A percentile compares a stretch with the other conserved stretches of the same genome.
phyloP scores from a whole-genome alignment of 352 stramenopile species.

The Vaucheria bursata region DNA sequence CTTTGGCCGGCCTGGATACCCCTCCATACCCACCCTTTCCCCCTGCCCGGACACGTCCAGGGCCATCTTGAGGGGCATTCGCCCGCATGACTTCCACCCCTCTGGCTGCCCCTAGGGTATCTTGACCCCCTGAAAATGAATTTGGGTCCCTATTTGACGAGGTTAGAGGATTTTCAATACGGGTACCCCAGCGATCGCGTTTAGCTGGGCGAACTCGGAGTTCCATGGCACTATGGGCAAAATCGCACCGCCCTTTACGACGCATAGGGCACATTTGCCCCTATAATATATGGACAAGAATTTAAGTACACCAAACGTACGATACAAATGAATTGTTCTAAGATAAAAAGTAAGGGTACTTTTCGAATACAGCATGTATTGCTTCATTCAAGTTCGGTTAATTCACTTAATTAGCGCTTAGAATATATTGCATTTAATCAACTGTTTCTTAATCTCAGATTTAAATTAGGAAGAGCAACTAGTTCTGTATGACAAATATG shows the following conservation, averaged over 20 bases:
- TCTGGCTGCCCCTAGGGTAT: slow-evolving; percentile 40
- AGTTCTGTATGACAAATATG: too few relatives aligned
- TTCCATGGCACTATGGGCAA: slow-evolving; percentile 67
- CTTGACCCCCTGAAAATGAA: slow-evolving; percentile 42
- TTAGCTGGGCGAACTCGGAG: slow-evolving; percentile 66
- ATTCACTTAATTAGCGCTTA: too few relatives aligned
- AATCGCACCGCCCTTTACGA: slow-evolving; percentile 59
- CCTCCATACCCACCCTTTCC: neutral
- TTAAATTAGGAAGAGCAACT: too few relatives aligned
- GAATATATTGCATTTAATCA: too few relatives aligned
- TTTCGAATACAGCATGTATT: slow-evolving; percentile 11
- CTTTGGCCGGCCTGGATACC: too few relatives aligned
- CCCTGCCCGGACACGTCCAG: neutral
- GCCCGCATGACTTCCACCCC: neutral
- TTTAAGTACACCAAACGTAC: neutral
- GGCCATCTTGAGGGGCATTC: neutral
- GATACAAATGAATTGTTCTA: neutral
- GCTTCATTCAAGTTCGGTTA: neutral
- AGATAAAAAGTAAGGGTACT: neutral
- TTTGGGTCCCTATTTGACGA: neutral
- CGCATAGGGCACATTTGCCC: slow-evolving; percentile 20
- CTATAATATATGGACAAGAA: neutral
- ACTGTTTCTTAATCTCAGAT: too few relatives aligned
- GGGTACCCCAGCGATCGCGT: slow-evolving; percentile 59
- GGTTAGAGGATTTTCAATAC: slow-evolving; percentile 42